Evolutionary conservation across 2,329 filamentous ascomycete genomes (phyloP).

Genomic region (Paracoccidioides brasiliensis): DNA sequence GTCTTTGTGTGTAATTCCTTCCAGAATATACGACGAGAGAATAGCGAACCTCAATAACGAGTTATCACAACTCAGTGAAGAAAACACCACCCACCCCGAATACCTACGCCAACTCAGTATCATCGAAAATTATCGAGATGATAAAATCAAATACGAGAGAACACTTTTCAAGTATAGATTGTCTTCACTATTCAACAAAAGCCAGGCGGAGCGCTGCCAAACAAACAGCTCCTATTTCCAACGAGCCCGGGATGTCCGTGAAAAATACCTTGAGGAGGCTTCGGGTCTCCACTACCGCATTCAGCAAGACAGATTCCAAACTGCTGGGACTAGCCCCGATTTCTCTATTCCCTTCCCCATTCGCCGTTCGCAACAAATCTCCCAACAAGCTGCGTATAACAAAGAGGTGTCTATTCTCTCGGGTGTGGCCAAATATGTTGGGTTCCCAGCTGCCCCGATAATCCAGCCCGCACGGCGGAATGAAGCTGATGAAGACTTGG

Average conservation of each 20-base stretch:
- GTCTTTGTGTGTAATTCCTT: slow-evolving; percentile 12
- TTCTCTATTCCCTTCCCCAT: slow-evolving; percentile 72
- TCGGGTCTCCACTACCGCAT: slow-evolving; percentile 89
- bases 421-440: slow-evolving; percentile 85
- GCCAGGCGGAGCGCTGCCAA: slow-evolving; percentile 70
- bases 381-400: slow-evolving; percentile 83
- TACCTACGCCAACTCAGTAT: slow-evolving; percentile 82
- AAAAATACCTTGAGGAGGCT: slow-evolving; percentile 63
- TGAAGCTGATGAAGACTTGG: slow-evolving; percentile 76
- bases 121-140: slow-evolving; percentile 67
- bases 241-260: slow-evolving; percentile 66
- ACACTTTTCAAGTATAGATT: slow-evolving; percentile 61
- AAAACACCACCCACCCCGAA: slow-evolving; percentile 66
- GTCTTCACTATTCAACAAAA: slow-evolving; percentile 58
- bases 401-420: slow-evolving; percentile 84
- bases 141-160: slow-evolving; percentile 64
- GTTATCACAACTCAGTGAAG: slow-evolving; percentile 45
- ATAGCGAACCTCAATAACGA: slow-evolving; percentile 65
- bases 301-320: slow-evolving; percentile 71
- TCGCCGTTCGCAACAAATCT: slow-evolving; percentile 61
- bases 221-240: slow-evolving; percentile 87
- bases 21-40: slow-evolving; percentile 75
- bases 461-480: slow-evolving; percentile 57
- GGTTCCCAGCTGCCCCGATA: slow-evolving; percentile 87
- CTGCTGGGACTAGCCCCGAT: slow-evolving; percentile 64